A percentile compares a stretch with the other conserved stretches of the same genome.
These are phyloP conservation scores for Dorcoceras hygrometricum DNA, from an alignment of 257 asterid species.

Conservation along the genomic window DNA sequence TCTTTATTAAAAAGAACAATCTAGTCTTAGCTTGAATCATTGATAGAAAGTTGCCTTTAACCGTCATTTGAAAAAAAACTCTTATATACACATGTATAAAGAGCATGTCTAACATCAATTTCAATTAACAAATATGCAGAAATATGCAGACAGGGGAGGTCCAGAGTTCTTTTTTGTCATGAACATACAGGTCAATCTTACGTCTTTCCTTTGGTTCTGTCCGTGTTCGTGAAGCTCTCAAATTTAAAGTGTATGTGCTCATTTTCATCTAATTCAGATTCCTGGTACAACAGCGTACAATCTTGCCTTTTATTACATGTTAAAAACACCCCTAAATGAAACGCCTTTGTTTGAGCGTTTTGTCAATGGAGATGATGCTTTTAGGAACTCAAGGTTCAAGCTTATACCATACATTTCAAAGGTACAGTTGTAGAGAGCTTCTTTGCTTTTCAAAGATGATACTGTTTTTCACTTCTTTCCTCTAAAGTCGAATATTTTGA, in stretches of 20 bases:
- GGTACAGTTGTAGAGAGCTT: constrained; percentile 28
- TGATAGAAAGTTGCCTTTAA: constrained; percentile 4
- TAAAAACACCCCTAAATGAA: constrained; percentile 57
- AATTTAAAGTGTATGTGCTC: constrained; percentile 11
- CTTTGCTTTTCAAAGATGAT: no score
- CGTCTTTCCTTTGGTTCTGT: not conserved
- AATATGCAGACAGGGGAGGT: constrained; percentile 57
- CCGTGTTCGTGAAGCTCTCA: not conserved
- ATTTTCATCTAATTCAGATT: constrained; percentile 39
- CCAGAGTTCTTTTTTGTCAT: constrained; percentile 70
- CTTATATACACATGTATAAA: not conserved
- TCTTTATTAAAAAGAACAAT: not conserved
- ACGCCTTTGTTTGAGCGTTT: constrained; percentile 68
- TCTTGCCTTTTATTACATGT: constrained; percentile 72
- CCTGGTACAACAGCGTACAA: constrained; percentile 60
- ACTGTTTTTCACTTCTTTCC: not conserved
- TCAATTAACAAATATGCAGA: constrained; percentile 34
- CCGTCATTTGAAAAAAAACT: constrained; percentile 17
- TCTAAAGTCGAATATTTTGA: not conserved
- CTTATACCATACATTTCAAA: constrained; percentile 80
- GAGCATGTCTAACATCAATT: not conserved
- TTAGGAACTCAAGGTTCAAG: constrained; percentile 80
- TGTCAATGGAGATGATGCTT: constrained; percentile 78
- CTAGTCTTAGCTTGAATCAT: not conserved
- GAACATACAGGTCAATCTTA: constrained; percentile 52